A percentile compares a stretch with the other conserved stretches of the same genome.
Evolutionary conservation across 1,284 basidiomycete genomes (phyloP).

Genomic region (Retiboletus flavoniger): DNA sequence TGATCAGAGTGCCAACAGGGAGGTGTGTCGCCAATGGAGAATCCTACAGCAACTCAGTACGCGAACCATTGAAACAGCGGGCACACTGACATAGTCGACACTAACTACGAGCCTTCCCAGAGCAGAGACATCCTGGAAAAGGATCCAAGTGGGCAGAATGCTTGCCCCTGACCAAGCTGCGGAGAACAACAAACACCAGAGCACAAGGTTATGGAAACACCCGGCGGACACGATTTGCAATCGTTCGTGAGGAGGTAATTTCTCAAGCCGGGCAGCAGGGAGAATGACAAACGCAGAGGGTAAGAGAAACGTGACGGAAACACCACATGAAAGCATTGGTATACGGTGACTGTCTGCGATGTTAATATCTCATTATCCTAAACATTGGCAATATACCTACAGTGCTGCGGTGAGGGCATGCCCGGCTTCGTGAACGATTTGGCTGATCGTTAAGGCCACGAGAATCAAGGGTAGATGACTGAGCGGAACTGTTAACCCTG

Average conservation of each 20-base stretch:
- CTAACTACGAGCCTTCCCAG: constrained; percentile 51
- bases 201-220: constrained; percentile 65
- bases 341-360: constrained; percentile 35
- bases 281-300: constrained; percentile 73
- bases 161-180: constrained; percentile 33
- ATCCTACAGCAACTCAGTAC: constrained; percentile 38
- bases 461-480: constrained; percentile 60
- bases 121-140: constrained; percentile 51
- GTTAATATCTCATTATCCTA: constrained; percentile 2
- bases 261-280: constrained; percentile 42
- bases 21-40: constrained; percentile 57
- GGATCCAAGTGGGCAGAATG: constrained; percentile 32
- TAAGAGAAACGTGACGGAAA: constrained; percentile 53
- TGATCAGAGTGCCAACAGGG: constrained; percentile 52
- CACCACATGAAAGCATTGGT: constrained; percentile 57
- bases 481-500: constrained; percentile 72
- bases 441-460: constrained; percentile 54
- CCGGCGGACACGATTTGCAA: constrained; percentile 63
- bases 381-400: constrained; percentile 39
- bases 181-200: constrained; percentile 42
- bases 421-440: constrained; percentile 68
- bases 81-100: constrained; percentile 46
- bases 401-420: constrained; percentile 67
- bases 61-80: background rate
- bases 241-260: constrained; percentile 42